Base-by-base conservation (phyloP, 1,284 basidiomycete species). In the Cryptococcus wingfieldii region DNA sequence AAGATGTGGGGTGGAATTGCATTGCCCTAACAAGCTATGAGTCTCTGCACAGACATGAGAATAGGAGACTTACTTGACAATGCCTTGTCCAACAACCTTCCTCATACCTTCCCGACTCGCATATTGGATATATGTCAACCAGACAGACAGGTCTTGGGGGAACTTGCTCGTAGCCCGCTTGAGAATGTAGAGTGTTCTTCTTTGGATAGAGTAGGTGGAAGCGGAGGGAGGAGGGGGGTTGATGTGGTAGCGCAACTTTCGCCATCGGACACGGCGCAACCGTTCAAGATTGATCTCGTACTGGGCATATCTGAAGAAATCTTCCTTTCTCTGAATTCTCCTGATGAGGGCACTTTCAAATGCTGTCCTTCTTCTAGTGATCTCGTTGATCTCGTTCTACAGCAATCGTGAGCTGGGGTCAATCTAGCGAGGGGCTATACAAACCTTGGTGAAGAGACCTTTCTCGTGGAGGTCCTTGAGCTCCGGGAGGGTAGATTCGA, bases 401-500 rank as follows among this genome's bases (percentile, higher is more conserved):
- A 43, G 6, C 3, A 4, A 10, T 5, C 9, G 19, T 34, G 31
- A 50, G 48, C 38, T 50, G 46, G 8, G 31, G 7, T 14, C 16
- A 10, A 46, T 14, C 16, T 18, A 12, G 25, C 6, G 18, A 10
- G 19, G 5, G 9, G 6, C 23, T 16, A 7, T 13, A 70, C 83
- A 69, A 63, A 90, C 90, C 77, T 87, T 83, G 2, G 88, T 86
- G 76, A 98, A 97, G 55, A 97, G 79, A 59, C 84, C 84, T 77
- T 89, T 91, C 66, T 92, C 84, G 63, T 90, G 86, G 25, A 97
- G 82, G 77, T 96, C 91, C 78, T 92, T 93, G 68, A 98, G 87
- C 84, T 97, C 93, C 54, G 88, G 85, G 82, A 96, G 88, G 83
- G 94, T 94, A 80, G 91, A 86, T 85, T 96, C 93, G 74, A 95